Evolutionary conservation across 2,329 filamentous ascomycete genomes (phyloP).

Genomic region (Ophiostoma pallidulum): DNA sequence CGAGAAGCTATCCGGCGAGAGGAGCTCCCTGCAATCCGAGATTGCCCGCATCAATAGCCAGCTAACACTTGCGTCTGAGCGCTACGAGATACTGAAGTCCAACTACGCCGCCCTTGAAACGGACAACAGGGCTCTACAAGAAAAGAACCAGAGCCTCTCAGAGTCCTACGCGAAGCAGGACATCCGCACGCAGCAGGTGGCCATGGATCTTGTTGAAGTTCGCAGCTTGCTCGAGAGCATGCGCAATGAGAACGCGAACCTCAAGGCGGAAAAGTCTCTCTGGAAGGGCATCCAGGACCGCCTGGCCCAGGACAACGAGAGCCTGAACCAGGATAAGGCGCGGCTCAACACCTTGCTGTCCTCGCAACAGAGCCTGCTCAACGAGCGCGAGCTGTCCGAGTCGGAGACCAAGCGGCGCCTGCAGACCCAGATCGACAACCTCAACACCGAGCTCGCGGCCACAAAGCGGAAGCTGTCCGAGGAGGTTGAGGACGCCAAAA

Average conservation of each 20-base stretch:
- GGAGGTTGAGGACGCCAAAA: slow-evolving; percentile 77
- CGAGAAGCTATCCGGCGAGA: slow-evolving; percentile 71
- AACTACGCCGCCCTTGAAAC: slow-evolving; percentile 76
- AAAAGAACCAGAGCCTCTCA: slow-evolving; percentile 64
- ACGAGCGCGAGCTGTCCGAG: slow-evolving; percentile 80
- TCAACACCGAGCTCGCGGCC: slow-evolving; percentile 69
- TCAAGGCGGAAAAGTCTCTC: slow-evolving; percentile 89
- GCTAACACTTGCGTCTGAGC: slow-evolving; percentile 68
- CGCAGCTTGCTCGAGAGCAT: slow-evolving; percentile 75
- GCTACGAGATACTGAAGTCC: slow-evolving; percentile 79
- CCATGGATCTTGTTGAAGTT: slow-evolving; percentile 84
- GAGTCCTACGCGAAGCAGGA: slow-evolving; percentile 87
- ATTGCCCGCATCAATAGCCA: slow-evolving; percentile 73
- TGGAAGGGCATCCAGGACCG: slow-evolving; percentile 92
- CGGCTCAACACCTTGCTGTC: slow-evolving; percentile 74
- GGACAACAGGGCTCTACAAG: slow-evolving; percentile 81
- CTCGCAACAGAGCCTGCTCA: slow-evolving; percentile 79
- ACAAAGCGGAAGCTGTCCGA: slow-evolving; percentile 76
- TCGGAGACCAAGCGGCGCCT: slow-evolving; percentile 72
- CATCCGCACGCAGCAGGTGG: slow-evolving; percentile 78
- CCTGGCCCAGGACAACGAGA: slow-evolving; percentile 80
- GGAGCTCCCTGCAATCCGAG: slow-evolving; percentile 72
- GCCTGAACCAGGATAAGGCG: slow-evolving; percentile 70
- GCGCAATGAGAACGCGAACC: slow-evolving; percentile 80
- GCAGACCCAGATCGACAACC: slow-evolving; percentile 63